A percentile compares a stretch with the other conserved stretches of the same genome.
Conservation (phyloP, 306 rosid genomes). For the Carpinus fangiana region DNA sequence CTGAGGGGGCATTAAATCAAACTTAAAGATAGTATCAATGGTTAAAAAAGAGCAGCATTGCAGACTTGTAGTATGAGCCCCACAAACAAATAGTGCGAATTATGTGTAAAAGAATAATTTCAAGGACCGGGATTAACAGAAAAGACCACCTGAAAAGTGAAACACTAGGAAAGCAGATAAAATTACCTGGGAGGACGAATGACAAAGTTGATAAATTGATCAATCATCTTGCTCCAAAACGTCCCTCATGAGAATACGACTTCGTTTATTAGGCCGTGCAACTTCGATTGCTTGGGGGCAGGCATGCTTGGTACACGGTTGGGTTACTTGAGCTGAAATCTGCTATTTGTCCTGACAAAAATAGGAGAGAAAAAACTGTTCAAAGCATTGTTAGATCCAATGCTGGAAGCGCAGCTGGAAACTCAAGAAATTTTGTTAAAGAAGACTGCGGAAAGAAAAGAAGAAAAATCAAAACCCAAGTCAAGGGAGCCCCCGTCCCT, state of each 20-base stretch:
- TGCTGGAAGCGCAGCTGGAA: constrained; percentile 13
- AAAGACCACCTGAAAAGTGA: no score
- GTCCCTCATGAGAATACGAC: constrained; percentile 47
- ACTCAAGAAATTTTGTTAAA: background rate
- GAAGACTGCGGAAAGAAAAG: background rate
- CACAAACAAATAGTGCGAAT: background rate
- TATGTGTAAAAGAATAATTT: no score
- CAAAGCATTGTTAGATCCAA: constrained; percentile 23
- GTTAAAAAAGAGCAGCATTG: background rate
- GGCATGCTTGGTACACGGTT: background rate
- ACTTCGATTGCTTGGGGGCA: background rate
- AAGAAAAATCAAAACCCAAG: background rate
- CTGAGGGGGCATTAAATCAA: background rate
- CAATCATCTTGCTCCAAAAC: constrained; percentile 71
- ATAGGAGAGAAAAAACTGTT: background rate
- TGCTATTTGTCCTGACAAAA: background rate
- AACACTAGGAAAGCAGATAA: constrained; percentile 4
- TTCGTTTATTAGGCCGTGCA: background rate
- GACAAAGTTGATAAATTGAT: constrained; percentile 87
- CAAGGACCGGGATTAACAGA: background rate
- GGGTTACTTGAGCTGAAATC: background rate
- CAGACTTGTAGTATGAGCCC: background rate
- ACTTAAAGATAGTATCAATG: background rate
- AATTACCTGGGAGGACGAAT: constrained; percentile 98
- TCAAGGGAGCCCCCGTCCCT: background rate